Evolutionary conservation across 2,329 filamentous ascomycete species (phyloP).

Genomic region (Exophiala xenobiotica): DNA sequence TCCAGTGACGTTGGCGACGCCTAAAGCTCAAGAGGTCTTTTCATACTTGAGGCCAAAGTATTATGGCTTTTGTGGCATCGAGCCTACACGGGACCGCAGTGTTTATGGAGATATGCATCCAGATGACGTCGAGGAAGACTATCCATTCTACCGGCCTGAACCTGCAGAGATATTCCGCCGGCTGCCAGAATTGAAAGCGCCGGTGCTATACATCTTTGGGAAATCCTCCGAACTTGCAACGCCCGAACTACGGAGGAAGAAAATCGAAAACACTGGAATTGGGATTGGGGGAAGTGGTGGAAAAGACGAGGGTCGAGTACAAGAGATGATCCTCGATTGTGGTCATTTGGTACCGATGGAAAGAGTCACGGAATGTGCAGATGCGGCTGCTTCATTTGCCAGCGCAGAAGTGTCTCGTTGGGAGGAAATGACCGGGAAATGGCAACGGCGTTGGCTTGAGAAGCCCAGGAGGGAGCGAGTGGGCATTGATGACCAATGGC

Average conservation of each 20-base stretch:
- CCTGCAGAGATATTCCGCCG: constrained; percentile 39
- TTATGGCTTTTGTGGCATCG: constrained; percentile 56
- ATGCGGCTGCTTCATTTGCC: constrained; percentile 20
- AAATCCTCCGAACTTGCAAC: constrained; percentile 42
- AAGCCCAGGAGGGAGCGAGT: constrained; percentile 18
- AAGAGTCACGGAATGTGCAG: constrained; percentile 27
- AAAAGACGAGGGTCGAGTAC: constrained; percentile 52
- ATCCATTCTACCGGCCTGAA: constrained; percentile 48
- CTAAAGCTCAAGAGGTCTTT: constrained; percentile 80
- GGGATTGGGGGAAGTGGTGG: constrained; percentile 44
- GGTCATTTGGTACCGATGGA: constrained; percentile 32
- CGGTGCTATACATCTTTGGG: constrained; percentile 45
- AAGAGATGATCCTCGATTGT: constrained; percentile 26
- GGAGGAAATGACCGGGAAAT: constrained; percentile 17
- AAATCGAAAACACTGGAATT: constrained; percentile 41
- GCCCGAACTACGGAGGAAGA: constrained; percentile 41
- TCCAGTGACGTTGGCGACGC: constrained; percentile 67
- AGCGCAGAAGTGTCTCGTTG: constrained; percentile 15
- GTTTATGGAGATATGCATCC: constrained; percentile 48
- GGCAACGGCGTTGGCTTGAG: constrained; percentile 20
- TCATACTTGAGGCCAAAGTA: constrained; percentile 48
- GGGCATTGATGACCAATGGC: constrained; percentile 27
- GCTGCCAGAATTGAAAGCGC: constrained; percentile 44
- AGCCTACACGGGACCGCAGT: constrained; percentile 28
- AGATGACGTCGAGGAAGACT: constrained; percentile 32